Base-by-base conservation (phyloP, 192 early-diverging fungal species). In the Coemansia umbellata region DNA sequence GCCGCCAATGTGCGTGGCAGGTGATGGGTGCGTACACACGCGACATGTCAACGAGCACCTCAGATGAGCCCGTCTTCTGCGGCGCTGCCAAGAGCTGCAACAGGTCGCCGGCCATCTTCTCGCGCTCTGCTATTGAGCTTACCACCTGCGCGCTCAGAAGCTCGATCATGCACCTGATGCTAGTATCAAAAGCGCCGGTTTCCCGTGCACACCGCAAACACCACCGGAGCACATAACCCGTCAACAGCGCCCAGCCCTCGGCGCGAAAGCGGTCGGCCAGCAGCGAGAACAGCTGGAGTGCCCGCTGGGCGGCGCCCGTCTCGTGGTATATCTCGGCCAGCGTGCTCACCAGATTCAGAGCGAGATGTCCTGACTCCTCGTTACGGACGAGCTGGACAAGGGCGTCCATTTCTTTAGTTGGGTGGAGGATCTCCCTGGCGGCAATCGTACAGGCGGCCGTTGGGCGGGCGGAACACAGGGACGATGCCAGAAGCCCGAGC, bases 1-100 rank as follows among this genome's bases (percentile, higher is more conserved):
- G 63, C 10, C 42, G 55, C 72, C 65, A 68, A 18, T 75, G 72
- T 32, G 65, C 65, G 23, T 75, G 72, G 56, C 72, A 68, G n/a
- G 37, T 19, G 2, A 68, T 24, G 3, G 72, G 65, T 30, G 72
- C 32, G 66, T 68, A 60, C 10, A 75, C 53, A 28, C 19, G 53
- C 15, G 52, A 27, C 72, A 75, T 75, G 14, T 64, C 65, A 15
- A 75, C 51, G 8, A 26, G 13, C n/a, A 51, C 6, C 22, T 23
- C 36, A 14, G 23, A 32, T 26, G 17, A 5, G 17, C 15, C 54
- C 47, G 22, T 13, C 1, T 8, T 11, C 18, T 33, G 41, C 40
- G 17, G 2, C 10, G 19, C 23, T 9, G 32, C 24, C 27, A 40
- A 5, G 8, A 3, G 18, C 15, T 11, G 5, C 17, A 47, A 19